Evolutionary conservation across 345 rosid genomes (phyloP).

Genomic region (Brassica incana): DNA sequence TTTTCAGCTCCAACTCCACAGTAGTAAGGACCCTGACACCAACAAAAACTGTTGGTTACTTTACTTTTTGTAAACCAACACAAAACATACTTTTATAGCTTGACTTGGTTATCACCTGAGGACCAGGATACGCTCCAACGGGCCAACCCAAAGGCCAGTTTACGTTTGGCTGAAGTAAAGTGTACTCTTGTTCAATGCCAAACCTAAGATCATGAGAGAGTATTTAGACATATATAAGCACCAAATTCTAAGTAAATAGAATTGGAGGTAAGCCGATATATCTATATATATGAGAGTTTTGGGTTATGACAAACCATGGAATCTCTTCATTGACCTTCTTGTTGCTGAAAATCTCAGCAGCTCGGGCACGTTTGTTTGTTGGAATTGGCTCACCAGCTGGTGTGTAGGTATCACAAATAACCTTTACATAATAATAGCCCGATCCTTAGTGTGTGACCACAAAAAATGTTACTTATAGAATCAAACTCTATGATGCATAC

Average conservation of each 20-base stretch:
- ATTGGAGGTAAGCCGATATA: not conserved
- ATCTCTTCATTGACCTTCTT: constrained; percentile 65
- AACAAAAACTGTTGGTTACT: not conserved
- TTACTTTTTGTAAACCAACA: not conserved
- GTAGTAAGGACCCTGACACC: constrained; percentile 66
- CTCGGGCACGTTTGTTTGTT: constrained; percentile 91
- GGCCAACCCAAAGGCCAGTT: constrained; percentile 99
- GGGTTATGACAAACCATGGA: constrained; percentile 62
- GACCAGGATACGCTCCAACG: constrained; percentile 95
- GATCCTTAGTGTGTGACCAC: not conserved
- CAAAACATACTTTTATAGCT: not conserved
- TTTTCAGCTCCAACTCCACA: constrained; percentile 73
- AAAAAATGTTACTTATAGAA: constrained; percentile 1
- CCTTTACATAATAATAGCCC: constrained; percentile 46
- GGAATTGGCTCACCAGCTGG: constrained; percentile 99
- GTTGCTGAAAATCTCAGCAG: constrained; percentile 76
- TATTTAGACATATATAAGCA: not conserved
- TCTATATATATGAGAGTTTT: not conserved
- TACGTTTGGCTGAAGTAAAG: constrained; percentile 78
- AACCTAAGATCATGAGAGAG: constrained; percentile 48
- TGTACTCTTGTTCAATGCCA: constrained; percentile 99
- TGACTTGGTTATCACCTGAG: constrained; percentile 61
- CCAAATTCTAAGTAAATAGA: not conserved
- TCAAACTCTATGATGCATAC: constrained; percentile 36
- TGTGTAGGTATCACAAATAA: constrained; percentile 84